phyloP scores from a whole-genome alignment of 805 yeast genomes.

The Candida taoyuanica region DNA sequence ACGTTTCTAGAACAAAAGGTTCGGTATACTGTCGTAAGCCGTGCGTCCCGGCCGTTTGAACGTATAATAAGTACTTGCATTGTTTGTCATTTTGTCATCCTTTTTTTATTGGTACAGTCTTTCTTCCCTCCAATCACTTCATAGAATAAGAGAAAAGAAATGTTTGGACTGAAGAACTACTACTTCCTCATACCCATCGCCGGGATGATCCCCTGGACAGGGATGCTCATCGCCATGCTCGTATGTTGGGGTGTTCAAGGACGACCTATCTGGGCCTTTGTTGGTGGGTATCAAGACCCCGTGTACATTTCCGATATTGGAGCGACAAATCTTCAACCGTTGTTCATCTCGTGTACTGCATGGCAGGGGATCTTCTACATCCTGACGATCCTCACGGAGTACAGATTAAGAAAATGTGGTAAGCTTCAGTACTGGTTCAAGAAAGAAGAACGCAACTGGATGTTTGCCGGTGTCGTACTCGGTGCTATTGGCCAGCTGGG shows the following conservation, averaged over 20 bases:
- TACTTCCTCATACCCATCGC: slow-evolving; percentile 58
- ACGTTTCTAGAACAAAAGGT: too few relatives aligned
- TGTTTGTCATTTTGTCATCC: too few relatives aligned
- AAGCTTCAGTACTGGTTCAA: slow-evolving; percentile 43
- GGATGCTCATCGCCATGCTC: slow-evolving; percentile 79
- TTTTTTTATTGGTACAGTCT: too few relatives aligned
- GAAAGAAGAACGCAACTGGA: slow-evolving; percentile 34
- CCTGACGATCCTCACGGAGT: slow-evolving; percentile 59
- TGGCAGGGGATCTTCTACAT: slow-evolving; percentile 74
- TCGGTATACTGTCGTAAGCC: too few relatives aligned
- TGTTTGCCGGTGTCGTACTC: slow-evolving; percentile 37
- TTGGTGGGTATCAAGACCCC: slow-evolving; percentile 41
- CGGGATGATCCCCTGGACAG: slow-evolving; percentile 78
- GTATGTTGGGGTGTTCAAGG: slow-evolving; percentile 80
- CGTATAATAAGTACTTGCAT: too few relatives aligned
- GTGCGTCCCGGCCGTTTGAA: too few relatives aligned
- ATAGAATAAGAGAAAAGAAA: too few relatives aligned
- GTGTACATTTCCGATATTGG: slow-evolving; percentile 84
- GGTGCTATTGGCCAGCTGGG: slow-evolving; percentile 66
- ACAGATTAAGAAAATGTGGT: slow-evolving; percentile 50
- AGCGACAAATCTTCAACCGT: slow-evolving; percentile 79
- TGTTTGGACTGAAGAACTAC: slow-evolving; percentile 31
- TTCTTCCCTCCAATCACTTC: too few relatives aligned
- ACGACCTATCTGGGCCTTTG: slow-evolving; percentile 60
- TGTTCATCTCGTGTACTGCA: slow-evolving; percentile 75